Evolutionary conservation across 176 grass and related monocot genomes (phyloP), one percentile per base, ranked within the genome.

Genomic region (Dendrocalamus sinicus): DNA sequence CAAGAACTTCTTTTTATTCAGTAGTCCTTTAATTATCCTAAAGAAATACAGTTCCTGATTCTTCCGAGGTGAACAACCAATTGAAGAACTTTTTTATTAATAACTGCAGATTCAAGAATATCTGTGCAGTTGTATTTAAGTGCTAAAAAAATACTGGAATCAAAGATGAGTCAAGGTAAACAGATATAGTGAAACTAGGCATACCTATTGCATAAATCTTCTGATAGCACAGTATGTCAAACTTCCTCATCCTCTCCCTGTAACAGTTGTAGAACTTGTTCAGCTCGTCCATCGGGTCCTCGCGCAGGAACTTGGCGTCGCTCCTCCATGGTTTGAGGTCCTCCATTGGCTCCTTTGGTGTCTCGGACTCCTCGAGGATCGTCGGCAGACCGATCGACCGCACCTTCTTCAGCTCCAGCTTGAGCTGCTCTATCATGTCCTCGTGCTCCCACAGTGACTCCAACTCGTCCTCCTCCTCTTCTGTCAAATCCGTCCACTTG

Each of bases 161-260:
- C 17, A 53, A 59, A 79, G 24, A 69, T 41, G 39, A 58, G 0
- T 65, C 1, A 40, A 26, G 28, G 39, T 57, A 48, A 57, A 50
- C 2, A 24, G 24, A 12, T 67, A 62, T 12, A 12, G 76, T 43
- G 22, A 62, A 72, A 66, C 64, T 23, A 63, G 57, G 53, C 90
- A 70, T 91, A 99, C 96, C 96, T 86, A 96, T 88, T 82, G 96
- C 92, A 84, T 99, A 92, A 90, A 96, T 92, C 84, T 99, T 99
- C 80, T 99, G 96, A 43, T 92, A 92, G 46, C 90, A 96, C 64
- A 94, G 53, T 66, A 99, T 99, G 69, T 99, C 96, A 59, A 99
- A 86, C 82, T 99, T 99, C 79, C 94, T 91, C 94, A 99, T 96
- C 85, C 94, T 99, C 84, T 96, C 94, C 82, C 92, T 92, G 54